Conservation (phyloP, 2,329 filamentous ascomycete genomes). For the Paraconiothyrium sp. region DNA sequence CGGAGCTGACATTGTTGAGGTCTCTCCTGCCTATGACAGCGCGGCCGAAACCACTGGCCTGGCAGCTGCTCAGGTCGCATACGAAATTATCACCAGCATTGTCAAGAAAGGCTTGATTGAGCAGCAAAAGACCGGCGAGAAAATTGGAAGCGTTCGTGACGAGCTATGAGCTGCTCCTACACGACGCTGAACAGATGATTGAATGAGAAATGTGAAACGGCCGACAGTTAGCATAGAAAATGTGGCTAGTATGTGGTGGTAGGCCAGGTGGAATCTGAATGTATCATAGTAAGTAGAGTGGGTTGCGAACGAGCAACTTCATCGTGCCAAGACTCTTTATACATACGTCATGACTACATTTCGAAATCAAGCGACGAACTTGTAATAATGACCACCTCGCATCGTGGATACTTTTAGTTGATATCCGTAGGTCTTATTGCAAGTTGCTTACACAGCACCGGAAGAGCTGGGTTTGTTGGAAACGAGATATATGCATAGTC, state of each 20-base stretch:
- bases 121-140: conserved; percentile 39
- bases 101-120: conserved; percentile 66
- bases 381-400: not conserved
- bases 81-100: conserved; percentile 83
- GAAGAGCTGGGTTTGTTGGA: not conserved
- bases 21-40: conserved; percentile 85
- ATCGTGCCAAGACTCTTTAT: conserved; percentile 17
- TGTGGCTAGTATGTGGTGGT: not conserved
- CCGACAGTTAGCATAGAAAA: not conserved
- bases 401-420: not conserved
- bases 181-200: not conserved
- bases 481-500: not conserved
- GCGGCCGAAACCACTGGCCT: conserved; percentile 81
- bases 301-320: not conserved
- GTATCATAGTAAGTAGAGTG: not conserved
- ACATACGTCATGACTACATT: conserved; percentile 21
- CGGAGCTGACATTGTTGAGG: conserved; percentile 90
- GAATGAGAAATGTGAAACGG: not conserved
- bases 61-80: conserved; percentile 84
- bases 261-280: not conserved
- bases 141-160: conserved; percentile 32
- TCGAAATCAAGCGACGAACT: not conserved
- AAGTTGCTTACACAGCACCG: not conserved
- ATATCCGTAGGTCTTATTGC: not conserved
- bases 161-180: conserved; percentile 30